phyloP scores from a whole-genome alignment of 2,329 filamentous ascomycete genomes.

The Onygena corvina region DNA sequence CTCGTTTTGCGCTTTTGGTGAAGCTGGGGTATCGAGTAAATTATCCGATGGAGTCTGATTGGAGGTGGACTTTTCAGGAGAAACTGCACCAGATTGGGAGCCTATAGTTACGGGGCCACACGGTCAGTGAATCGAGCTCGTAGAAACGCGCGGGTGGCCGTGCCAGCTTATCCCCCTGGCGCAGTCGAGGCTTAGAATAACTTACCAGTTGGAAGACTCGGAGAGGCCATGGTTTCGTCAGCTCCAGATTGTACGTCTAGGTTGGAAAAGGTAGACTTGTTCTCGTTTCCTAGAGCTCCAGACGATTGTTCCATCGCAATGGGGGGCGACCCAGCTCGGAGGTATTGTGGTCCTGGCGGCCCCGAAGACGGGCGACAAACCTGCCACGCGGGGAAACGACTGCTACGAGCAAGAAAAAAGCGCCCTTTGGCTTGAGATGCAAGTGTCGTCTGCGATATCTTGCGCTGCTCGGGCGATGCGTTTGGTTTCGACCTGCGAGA shows the following conservation, averaged over 20 bases:
- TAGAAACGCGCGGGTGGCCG: too few relatives aligned
- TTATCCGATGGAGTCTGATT: slow-evolving; percentile 43
- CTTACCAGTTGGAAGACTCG: slow-evolving; percentile 25
- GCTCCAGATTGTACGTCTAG: slow-evolving; percentile 23
- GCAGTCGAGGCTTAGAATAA: slow-evolving; percentile 10
- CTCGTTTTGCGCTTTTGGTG: slow-evolving; percentile 50
- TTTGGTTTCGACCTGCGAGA: too few relatives aligned
- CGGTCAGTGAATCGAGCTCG: slow-evolving; percentile 9
- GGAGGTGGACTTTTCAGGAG: slow-evolving; percentile 23
- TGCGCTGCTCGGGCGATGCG: too few relatives aligned
- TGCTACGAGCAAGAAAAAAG: too few relatives aligned
- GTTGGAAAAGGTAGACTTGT: slow-evolving; percentile 18
- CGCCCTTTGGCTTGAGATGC: too few relatives aligned
- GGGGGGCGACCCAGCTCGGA: not conserved
- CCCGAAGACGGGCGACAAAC: not conserved
- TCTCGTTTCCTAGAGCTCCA: slow-evolving; percentile 1
- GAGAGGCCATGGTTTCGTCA: slow-evolving; percentile 14
- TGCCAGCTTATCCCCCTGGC: not conserved
- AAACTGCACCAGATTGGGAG: slow-evolving; percentile 26
- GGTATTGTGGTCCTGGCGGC: not conserved
- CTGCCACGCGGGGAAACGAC: not conserved
- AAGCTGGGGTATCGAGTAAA: slow-evolving; percentile 56
- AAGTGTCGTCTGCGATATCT: too few relatives aligned
- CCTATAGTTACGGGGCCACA: slow-evolving; percentile 14
- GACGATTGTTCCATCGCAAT: slow-evolving; percentile 1